Conservation (phyloP, 305 asterid genomes). For the Caryopteris hybrid region DNA sequence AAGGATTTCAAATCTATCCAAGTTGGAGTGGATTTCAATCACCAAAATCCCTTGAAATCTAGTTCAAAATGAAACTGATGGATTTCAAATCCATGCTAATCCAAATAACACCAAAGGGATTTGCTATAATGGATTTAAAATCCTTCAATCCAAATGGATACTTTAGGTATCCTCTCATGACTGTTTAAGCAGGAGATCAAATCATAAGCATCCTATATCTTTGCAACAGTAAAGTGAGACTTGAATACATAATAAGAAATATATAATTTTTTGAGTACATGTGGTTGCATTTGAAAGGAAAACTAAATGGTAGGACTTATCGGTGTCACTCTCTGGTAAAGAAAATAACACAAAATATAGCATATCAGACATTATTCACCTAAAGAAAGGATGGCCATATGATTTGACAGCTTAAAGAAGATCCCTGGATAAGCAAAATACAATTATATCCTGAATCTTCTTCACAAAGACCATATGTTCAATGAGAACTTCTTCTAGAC, state of each 20-base stretch:
- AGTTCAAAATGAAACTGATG: no score
- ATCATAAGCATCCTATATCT: neutral
- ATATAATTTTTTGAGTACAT: neutral
- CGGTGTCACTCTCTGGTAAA: neutral
- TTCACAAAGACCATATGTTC: neutral
- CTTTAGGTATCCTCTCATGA: constrained; percentile 8
- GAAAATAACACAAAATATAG: neutral
- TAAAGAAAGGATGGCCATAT: neutral
- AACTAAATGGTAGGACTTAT: neutral
- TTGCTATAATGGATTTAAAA: no score
- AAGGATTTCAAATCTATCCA: no score
- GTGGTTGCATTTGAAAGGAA: neutral
- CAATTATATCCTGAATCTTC: neutral
- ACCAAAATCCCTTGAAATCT: no score
- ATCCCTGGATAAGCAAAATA: neutral
- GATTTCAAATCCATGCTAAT: no score
- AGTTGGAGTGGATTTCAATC: no score
- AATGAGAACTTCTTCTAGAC: neutral
- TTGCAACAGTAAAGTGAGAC: neutral
- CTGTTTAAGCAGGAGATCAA: neutral
- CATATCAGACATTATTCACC: neutral
- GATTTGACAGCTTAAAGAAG: neutral
- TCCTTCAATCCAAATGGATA: no score
- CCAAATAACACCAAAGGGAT: no score
- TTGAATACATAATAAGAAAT: neutral